A percentile compares a stretch with the other conserved stretches of the same genome.
Conservation (phyloP, 768 basidiomycete genomes). For the Termitomyces sp. region DNA sequence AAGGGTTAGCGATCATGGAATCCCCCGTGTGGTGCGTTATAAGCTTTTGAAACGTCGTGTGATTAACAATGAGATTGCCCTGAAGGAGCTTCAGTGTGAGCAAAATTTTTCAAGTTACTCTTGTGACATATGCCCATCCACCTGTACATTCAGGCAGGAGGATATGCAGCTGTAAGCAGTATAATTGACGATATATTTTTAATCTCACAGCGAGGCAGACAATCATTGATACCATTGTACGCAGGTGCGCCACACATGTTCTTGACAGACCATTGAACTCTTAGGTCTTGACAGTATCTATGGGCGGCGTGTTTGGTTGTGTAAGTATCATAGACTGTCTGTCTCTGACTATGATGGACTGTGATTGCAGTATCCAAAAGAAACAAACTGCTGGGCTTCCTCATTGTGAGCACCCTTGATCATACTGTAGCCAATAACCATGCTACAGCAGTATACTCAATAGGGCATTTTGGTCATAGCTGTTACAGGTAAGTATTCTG, state of each 20-base stretch:
- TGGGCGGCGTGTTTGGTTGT: not conserved
- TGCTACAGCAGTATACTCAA: not conserved
- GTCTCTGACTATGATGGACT: not conserved
- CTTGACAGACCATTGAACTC: too few species aligned
- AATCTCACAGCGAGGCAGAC: too few species aligned
- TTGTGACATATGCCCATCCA: too few species aligned
- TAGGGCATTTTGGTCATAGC: not conserved
- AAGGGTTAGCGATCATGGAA: not conserved
- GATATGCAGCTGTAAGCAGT: too few species aligned
- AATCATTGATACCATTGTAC: not conserved
- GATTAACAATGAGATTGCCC: too few species aligned
- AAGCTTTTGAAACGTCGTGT: not conserved
- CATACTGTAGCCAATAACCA: not conserved
- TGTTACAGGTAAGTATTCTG: not conserved
- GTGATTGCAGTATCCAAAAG: not conserved
- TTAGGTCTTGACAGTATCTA: not conserved
- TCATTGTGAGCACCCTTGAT: not conserved
- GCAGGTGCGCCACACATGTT: not conserved
- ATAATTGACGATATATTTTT: too few species aligned
- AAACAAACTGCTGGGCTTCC: not conserved
- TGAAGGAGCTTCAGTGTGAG: too few species aligned
- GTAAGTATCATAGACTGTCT: not conserved
- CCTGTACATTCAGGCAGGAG: too few species aligned
- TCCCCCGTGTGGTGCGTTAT: not conserved
- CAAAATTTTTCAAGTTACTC: too few species aligned